Conservation (phyloP, 805 yeast genomes). For the Teunomyces aglyptinius region DNA sequence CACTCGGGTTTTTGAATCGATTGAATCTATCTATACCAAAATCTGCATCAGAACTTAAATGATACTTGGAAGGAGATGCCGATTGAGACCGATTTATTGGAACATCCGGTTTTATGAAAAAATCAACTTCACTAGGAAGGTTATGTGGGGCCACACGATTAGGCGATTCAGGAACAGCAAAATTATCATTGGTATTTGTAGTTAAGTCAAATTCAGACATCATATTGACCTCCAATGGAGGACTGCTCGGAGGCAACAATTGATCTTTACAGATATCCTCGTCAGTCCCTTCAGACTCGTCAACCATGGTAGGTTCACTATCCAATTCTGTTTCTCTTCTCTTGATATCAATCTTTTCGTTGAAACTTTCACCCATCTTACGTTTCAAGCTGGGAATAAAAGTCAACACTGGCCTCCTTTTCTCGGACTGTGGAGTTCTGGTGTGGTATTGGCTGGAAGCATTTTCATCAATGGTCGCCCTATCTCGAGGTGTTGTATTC, state of each 20-base stretch:
- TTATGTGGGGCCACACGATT: background rate
- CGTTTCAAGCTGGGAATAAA: constrained; percentile 36
- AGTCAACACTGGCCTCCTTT: constrained; percentile 18
- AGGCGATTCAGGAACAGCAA: constrained; percentile 29
- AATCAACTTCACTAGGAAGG: constrained; percentile 9
- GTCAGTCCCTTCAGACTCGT: constrained; percentile 14
- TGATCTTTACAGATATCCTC: constrained; percentile 7
- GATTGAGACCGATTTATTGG: background rate
- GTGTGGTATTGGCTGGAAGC: constrained; percentile 47
- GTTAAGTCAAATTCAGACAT: constrained; percentile 31
- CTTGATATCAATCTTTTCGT: constrained; percentile 40
- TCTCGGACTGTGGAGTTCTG: constrained; percentile 16
- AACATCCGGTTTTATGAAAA: constrained; percentile 5
- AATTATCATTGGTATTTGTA: constrained; percentile 17
- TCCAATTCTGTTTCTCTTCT: constrained; percentile 26
- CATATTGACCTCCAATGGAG: constrained; percentile 33
- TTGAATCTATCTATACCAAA: constrained; percentile 53
- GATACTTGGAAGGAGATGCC: constrained; percentile 5
- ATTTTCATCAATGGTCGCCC: constrained; percentile 40
- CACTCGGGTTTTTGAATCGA: constrained; percentile 30
- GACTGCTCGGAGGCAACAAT: constrained; percentile 34
- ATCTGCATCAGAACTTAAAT: constrained; percentile 38
- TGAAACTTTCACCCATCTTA: constrained; percentile 43
- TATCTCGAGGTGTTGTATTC: constrained; percentile 40
- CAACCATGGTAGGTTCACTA: constrained; percentile 19